Evolutionary conservation across 345 rosid genomes (phyloP).

Genomic region (Linum trigynum): DNA sequence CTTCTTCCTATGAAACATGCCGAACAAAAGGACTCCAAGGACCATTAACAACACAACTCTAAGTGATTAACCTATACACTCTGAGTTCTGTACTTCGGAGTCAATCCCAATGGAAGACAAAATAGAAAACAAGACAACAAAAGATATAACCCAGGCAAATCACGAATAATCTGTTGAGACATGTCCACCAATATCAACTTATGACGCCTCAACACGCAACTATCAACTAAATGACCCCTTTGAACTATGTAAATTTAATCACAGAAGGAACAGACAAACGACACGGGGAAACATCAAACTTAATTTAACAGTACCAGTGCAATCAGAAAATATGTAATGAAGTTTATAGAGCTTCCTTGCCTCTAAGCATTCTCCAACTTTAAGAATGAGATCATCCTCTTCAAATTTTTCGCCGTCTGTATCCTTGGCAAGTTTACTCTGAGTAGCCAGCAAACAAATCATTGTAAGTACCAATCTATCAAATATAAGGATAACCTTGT

Average conservation of each 20-base stretch:
- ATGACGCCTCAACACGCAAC: not conserved
- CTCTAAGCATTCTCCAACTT: conserved; percentile 93
- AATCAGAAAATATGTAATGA: not conserved
- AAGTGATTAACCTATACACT: no score
- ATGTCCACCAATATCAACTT: not conserved
- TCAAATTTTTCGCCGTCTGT: conserved; percentile 52
- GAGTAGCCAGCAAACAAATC: conserved; percentile 19
- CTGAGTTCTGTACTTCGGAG: no score
- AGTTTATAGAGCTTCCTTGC: conserved; percentile 32
- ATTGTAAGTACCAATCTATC: conserved; percentile 12
- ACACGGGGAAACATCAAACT: not conserved
- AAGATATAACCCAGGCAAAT: not conserved
- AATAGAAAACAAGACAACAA: not conserved
- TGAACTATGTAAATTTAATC: not conserved
- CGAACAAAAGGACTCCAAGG: no score
- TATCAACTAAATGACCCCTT: no score
- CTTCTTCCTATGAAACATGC: no score
- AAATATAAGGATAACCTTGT: not conserved
- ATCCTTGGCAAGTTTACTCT: conserved; percentile 78
- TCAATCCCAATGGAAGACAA: no score
- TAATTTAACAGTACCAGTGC: not conserved
- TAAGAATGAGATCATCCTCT: conserved; percentile 72
- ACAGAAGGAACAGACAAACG: not conserved
- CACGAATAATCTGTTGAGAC: not conserved
- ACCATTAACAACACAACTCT: no score